Conservation (phyloP, 306 rosid species). For the Vigna unguiculata region DNA sequence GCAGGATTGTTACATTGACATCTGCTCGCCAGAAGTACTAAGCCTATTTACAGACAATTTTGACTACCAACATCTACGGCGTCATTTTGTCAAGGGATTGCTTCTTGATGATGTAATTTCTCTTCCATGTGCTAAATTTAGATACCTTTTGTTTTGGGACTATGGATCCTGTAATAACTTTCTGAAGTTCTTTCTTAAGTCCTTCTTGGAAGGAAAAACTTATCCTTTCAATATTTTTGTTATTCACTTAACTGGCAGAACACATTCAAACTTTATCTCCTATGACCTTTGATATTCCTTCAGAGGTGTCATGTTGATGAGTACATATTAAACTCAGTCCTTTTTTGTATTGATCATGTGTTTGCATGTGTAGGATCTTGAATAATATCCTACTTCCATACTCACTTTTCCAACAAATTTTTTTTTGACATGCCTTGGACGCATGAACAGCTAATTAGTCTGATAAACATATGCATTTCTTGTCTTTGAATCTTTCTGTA, state of each 20-base stretch:
- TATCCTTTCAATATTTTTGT: neutral
- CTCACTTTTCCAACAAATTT: conserved; percentile 4
- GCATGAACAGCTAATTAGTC: neutral
- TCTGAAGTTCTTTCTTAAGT: conserved; percentile 32
- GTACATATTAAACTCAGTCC: neutral
- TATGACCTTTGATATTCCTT: conserved; percentile 12
- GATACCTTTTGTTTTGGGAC: conserved; percentile 32
- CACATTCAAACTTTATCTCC: conserved; percentile 20
- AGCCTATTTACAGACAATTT: conserved; percentile 96
- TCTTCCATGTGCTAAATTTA: conserved; percentile 34
- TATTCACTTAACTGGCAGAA: neutral
- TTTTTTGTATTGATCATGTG: conserved; percentile 13
- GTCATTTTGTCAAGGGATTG: conserved; percentile 97
- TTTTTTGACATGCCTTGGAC: conserved; percentile 11
- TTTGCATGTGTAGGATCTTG: conserved; percentile 32
- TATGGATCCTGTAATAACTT: conserved; percentile 13
- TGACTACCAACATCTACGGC: conserved; percentile 97
- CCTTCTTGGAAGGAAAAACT: conserved; percentile 35
- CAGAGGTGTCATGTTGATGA: conserved; percentile 9
- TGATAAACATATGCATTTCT: conserved; percentile 7
- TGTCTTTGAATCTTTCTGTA: conserved; percentile 24
- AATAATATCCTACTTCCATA: conserved; percentile 9
- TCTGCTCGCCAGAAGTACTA: conserved; percentile 97
- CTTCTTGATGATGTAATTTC: conserved; percentile 87
- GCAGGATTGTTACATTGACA: conserved; percentile 97